phyloP scores from a whole-genome alignment of 345 rosid species.

The rapeseed (Brassica napus) region Da-Ae NC_063452.1:5983001-5983500 shows the following conservation, averaged over 20 bases:
- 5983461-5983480: background rate
- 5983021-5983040: slow-evolving; percentile 33
- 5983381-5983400: slow-evolving; percentile 9
- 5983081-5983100: slow-evolving; percentile 47
- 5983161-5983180: slow-evolving; percentile 60
- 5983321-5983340: slow-evolving; percentile 17
- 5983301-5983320: slow-evolving; percentile 39
- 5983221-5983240: slow-evolving; percentile 65
- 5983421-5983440: slow-evolving; percentile 8
- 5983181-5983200: slow-evolving; percentile 53
- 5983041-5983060: slow-evolving; percentile 64
- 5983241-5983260: slow-evolving; percentile 45
- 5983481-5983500: background rate
- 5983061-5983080: slow-evolving; percentile 52
- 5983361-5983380: background rate
- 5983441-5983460: background rate
- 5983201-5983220: slow-evolving; percentile 45
- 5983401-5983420: slow-evolving; percentile 23
- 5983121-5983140: slow-evolving; percentile 78
- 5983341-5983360: background rate
- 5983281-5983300: slow-evolving; percentile 15
- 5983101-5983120: slow-evolving; percentile 42
- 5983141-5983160: slow-evolving; percentile 61
- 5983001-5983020: slow-evolving; percentile 5
- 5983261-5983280: slow-evolving; percentile 31